These are phyloP conservation scores for Penicillium thymicola DNA, from an alignment of 2,329 filamentous ascomycete genomes.

Conservation along the genomic window DNA sequence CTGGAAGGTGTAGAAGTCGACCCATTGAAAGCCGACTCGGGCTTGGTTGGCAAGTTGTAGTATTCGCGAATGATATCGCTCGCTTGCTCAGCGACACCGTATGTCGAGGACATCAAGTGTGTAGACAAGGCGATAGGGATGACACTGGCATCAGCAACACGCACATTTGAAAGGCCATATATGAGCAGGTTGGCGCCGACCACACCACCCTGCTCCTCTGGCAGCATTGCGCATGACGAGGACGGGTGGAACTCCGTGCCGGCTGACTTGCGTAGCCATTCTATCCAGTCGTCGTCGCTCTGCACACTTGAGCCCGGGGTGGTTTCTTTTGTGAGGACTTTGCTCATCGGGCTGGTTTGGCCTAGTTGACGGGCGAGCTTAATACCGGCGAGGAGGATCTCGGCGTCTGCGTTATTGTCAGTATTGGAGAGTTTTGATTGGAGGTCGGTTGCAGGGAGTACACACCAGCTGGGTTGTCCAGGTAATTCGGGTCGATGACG, in stretches of 20 bases:
- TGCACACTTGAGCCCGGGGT: slow-evolving; percentile 20
- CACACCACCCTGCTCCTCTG: slow-evolving; percentile 25
- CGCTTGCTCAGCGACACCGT: slow-evolving; percentile 30
- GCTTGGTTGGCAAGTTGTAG: background rate
- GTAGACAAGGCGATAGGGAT: slow-evolving; percentile 30
- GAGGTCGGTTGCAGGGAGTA: background rate
- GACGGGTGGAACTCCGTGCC: slow-evolving; percentile 28
- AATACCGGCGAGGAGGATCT: slow-evolving; percentile 26
- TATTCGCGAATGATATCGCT: slow-evolving; percentile 4
- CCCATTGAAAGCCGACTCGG: background rate
- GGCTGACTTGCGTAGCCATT: slow-evolving; percentile 19
- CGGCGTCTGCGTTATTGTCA: slow-evolving; percentile 19
- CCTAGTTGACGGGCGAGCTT: slow-evolving; percentile 26
- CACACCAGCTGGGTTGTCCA: slow-evolving; percentile 25
- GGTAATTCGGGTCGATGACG: slow-evolving; percentile 30
- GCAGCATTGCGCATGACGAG: slow-evolving; percentile 29
- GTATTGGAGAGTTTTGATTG: background rate
- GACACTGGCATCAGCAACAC: slow-evolving; percentile 31
- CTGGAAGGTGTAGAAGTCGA: background rate
- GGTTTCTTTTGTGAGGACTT: slow-evolving; percentile 21
- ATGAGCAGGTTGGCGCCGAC: slow-evolving; percentile 29
- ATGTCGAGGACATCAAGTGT: slow-evolving; percentile 36
- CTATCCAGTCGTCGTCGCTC: slow-evolving; percentile 24
- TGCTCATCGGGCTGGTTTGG: slow-evolving; percentile 20
- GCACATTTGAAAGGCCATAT: slow-evolving; percentile 31